phyloP scores from a whole-genome alignment of 129 eudicot genomes.

The Chrysanthemum lavandulifolium region DNA sequence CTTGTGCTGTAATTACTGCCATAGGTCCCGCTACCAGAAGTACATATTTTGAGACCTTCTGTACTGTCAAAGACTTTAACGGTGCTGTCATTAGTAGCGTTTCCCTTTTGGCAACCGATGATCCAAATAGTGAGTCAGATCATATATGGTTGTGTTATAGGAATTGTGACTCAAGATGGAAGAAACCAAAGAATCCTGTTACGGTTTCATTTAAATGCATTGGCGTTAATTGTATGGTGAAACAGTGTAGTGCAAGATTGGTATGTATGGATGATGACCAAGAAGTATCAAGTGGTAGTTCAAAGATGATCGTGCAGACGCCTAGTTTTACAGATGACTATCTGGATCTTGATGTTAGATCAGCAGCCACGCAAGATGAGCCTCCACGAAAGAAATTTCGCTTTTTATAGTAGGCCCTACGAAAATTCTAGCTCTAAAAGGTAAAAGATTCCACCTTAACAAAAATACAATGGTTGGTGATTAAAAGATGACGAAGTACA shows the following conservation, averaged over 20 bases:
- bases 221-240: constrained; percentile 30
- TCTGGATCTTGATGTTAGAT: constrained; percentile 12
- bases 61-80: constrained; percentile 19
- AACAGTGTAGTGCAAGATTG: constrained; percentile 25
- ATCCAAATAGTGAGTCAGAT: constrained; percentile 28
- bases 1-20: constrained; percentile 24
- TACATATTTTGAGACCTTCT: constrained; percentile 26
- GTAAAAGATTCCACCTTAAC: not conserved
- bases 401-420: not conserved
- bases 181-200: constrained; percentile 25
- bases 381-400: constrained; percentile 12
- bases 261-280: constrained; percentile 16
- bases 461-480: not conserved
- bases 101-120: constrained; percentile 26
- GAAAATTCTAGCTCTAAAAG: not conserved
- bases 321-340: not conserved
- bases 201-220: constrained; percentile 22
- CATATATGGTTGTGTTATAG: constrained; percentile 30
- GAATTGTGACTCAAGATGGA: constrained; percentile 26
- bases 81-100: constrained; percentile 13
- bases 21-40: constrained; percentile 8
- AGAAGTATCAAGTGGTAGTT: constrained; percentile 4
- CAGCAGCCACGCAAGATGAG: constrained; percentile 6
- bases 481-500: not conserved
- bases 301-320: not conserved